A percentile compares a stretch with the other conserved stretches of the same genome.
Evolutionary conservation across 108 stramenopile genomes (phyloP).

Genomic region (Schizochytrium sp.): DNA sequence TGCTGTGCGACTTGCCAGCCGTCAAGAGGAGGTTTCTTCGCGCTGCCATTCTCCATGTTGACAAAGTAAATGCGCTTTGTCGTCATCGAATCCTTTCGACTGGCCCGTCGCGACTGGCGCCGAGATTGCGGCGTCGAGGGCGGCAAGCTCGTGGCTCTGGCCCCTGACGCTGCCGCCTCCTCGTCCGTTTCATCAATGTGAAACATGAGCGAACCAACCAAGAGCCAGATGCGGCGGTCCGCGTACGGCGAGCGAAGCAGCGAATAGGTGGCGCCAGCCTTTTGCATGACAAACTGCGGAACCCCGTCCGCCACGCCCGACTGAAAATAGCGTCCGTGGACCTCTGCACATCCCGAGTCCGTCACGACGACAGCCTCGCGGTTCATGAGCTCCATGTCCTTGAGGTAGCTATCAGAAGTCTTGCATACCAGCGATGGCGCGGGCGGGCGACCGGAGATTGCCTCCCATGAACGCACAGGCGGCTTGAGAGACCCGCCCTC

Average conservation of each 20-base stretch:
- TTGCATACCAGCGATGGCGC: background rate
- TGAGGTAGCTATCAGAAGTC: background rate
- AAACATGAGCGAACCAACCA: background rate
- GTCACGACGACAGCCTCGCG: slow-evolving; percentile 6
- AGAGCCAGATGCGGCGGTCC: background rate
- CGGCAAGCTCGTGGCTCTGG: too few species aligned
- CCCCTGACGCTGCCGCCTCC: background rate
- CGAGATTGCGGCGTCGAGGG: too few species aligned
- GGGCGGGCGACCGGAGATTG: background rate
- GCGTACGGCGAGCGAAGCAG: background rate
- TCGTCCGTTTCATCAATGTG: background rate
- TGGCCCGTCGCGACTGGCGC: too few species aligned
- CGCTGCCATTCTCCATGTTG: background rate
- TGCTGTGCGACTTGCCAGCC: background rate
- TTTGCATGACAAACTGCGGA: background rate
- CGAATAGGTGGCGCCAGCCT: background rate
- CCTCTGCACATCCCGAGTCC: background rate
- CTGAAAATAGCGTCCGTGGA: background rate
- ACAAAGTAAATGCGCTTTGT: background rate
- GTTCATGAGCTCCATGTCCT: background rate
- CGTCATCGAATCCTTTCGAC: background rate
- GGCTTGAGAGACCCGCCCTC: background rate
- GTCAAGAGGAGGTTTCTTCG: background rate
- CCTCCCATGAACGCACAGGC: background rate
- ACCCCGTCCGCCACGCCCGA: background rate